Percentiles rank a stretch among this genome's conserved stretches.
phyloP scores from a whole-genome alignment of 768 basidiomycete genomes.

The Serendipita sp. region DNA sequence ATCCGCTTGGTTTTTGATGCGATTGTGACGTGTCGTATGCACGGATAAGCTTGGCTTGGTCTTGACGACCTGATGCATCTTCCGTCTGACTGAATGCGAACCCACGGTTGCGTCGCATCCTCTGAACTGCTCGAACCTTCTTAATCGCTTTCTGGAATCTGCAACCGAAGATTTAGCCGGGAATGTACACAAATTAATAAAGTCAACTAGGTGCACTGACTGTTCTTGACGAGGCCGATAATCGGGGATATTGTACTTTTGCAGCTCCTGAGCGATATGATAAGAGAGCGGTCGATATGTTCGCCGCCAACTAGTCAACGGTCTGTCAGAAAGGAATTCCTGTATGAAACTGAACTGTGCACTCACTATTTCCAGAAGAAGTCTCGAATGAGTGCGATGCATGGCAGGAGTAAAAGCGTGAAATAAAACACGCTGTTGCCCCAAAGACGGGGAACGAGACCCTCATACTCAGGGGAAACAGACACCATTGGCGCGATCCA shows the following conservation, averaged over 20 bases:
- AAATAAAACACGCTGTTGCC: constrained; percentile 81
- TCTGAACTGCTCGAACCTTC: constrained; percentile 96
- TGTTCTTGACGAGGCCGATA: constrained; percentile 97
- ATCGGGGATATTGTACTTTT: constrained; percentile 95
- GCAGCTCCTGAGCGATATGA: constrained; percentile 97
- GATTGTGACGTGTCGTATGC: constrained; percentile 80
- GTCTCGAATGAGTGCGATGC: constrained; percentile 74
- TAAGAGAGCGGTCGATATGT: constrained; percentile 88
- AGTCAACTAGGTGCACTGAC: constrained; percentile 29
- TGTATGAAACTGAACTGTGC: not conserved
- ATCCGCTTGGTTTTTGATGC: constrained; percentile 55
- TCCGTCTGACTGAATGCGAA: constrained; percentile 99
- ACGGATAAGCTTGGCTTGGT: constrained; percentile 69
- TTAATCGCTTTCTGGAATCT: constrained; percentile 99
- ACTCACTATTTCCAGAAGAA: constrained; percentile 96
- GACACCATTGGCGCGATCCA: constrained; percentile 61
- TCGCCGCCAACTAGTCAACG: constrained; percentile 56
- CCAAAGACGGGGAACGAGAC: constrained; percentile 85
- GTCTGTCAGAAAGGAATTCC: constrained; percentile 11
- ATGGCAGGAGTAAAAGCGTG: constrained; percentile 65
- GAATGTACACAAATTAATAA: constrained; percentile 11
- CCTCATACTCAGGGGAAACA: constrained; percentile 81
- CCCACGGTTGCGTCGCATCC: constrained; percentile 90
- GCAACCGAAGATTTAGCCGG: constrained; percentile 8
- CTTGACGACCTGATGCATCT: constrained; percentile 54